These are phyloP conservation scores for Tinospora cordifolia DNA, from an alignment of 164 flowering plant genomes.

Conservation along the genomic window DNA sequence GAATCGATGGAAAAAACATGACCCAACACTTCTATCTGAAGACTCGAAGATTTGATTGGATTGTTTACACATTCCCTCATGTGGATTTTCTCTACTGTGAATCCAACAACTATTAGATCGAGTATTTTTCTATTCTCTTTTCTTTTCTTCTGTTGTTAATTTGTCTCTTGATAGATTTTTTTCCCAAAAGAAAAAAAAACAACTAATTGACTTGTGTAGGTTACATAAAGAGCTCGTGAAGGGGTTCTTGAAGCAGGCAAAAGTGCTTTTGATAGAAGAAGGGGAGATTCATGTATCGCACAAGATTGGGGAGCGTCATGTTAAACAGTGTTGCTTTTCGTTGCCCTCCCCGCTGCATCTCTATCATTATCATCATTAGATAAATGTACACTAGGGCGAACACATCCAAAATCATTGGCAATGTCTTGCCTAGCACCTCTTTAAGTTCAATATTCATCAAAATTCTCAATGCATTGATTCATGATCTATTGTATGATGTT, in stretches of 20 bases:
- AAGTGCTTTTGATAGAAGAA: conserved; percentile 21
- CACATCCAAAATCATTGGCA: no score
- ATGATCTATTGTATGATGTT: no score
- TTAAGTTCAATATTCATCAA: no score
- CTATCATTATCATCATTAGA: no score
- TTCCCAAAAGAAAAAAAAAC: no score
- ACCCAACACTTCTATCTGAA: conserved; percentile 35
- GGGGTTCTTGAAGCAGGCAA: conserved; percentile 35
- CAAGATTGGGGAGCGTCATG: conserved; percentile 36
- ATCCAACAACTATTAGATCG: conserved; percentile 36
- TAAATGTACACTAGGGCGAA: no score
- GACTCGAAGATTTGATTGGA: conserved; percentile 37
- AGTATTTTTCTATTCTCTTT: conserved; percentile 21
- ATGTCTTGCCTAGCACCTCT: no score
- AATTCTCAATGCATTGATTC: no score
- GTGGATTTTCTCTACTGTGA: conserved; percentile 41
- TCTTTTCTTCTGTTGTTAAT: no score
- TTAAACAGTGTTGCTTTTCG: no score
- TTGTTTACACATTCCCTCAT: conserved; percentile 54
- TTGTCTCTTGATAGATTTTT: neutral
- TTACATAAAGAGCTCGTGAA: conserved; percentile 39
- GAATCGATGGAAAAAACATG: conserved; percentile 45
- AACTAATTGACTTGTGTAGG: conserved; percentile 11
- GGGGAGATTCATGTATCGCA: conserved; percentile 47
- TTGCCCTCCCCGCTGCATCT: no score